Percentiles rank a stretch among this genome's conserved stretches.
Evolutionary conservation across 176 grass and related monocot species (phyloP).

Genomic region (Avena eriantha): DNA sequence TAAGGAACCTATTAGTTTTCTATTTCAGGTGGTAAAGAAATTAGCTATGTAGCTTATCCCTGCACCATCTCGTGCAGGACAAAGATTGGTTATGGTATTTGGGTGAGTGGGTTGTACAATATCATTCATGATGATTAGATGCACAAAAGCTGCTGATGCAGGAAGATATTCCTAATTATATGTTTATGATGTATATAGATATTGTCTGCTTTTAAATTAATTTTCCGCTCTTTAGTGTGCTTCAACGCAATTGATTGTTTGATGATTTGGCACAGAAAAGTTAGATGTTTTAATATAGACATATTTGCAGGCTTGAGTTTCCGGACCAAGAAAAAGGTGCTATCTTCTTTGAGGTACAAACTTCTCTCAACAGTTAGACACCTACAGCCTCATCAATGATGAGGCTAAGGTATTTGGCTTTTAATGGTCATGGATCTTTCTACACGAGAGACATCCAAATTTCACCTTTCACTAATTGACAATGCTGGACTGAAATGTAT

Average conservation of each 20-base stretch:
- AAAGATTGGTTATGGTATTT: conserved; percentile 34
- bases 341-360: conserved; percentile 85
- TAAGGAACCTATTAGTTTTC: not conserved
- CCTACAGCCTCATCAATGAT: conserved; percentile 38
- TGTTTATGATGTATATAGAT: not conserved
- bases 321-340: conserved; percentile 70
- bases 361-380: conserved; percentile 30
- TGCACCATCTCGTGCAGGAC: not conserved
- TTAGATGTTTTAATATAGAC: conserved; percentile 34
- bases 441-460: not conserved
- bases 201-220: conserved; percentile 19
- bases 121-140: conserved; percentile 38
- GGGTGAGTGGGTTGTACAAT: not conserved
- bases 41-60: conserved; percentile 30
- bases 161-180: conserved; percentile 15
- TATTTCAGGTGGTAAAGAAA: not conserved
- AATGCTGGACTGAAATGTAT: conserved; percentile 9
- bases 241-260: conserved; percentile 4
- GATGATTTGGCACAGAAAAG: conserved; percentile 34
- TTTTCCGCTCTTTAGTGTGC: conserved; percentile 25
- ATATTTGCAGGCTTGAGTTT: conserved; percentile 87
- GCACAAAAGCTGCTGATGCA: conserved; percentile 16
- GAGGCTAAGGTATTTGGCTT: conserved; percentile 16
- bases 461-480: conserved; percentile 6
- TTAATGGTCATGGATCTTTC: conserved; percentile 18